Conservation (phyloP, 495 filamentous ascomycete genomes). For the Annulohypoxylon maeteangense region DNA sequence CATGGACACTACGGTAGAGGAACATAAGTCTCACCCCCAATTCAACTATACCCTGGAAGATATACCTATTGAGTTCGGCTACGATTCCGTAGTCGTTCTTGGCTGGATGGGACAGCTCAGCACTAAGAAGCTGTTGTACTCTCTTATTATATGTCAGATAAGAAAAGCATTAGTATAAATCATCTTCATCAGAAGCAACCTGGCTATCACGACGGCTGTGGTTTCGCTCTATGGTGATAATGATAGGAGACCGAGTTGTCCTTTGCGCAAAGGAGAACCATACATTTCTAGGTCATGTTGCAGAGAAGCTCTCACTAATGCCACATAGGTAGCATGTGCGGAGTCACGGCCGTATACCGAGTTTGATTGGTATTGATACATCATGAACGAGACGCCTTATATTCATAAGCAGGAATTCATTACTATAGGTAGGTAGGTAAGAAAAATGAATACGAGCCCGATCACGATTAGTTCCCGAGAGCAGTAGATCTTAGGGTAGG, state of each 20-base stretch:
- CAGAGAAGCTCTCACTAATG: conserved; percentile 41
- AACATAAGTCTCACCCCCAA: conserved; percentile 32
- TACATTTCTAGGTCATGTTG: conserved; percentile 39
- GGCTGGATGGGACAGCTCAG: conserved; percentile 38
- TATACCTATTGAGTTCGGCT: conserved; percentile 32
- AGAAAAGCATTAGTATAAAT: conserved; percentile 39
- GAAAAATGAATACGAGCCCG: conserved; percentile 9
- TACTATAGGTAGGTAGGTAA: conserved; percentile 18
- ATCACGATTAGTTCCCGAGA: conserved; percentile 29
- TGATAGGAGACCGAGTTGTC: conserved; percentile 41
- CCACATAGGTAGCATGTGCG: conserved; percentile 29
- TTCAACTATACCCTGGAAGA: conserved; percentile 29
- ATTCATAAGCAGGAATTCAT: conserved; percentile 28
- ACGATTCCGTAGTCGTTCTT: conserved; percentile 22
- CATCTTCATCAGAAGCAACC: conserved; percentile 45
- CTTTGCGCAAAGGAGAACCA: conserved; percentile 48
- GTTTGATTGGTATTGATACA: not conserved
- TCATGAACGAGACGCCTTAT: conserved; percentile 20
- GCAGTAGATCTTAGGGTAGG: conserved; percentile 33
- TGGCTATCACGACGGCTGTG: conserved; percentile 47
- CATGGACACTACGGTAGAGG: conserved; percentile 31
- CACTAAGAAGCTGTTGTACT: conserved; percentile 42
- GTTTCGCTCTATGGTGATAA: conserved; percentile 44
- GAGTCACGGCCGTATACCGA: conserved; percentile 26
- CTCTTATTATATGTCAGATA: conserved; percentile 37